Percentiles rank a stretch among this genome's conserved stretches.
Evolutionary conservation across 2,329 filamentous ascomycete species (phyloP).

Genomic region (Monilinia fructicola): DNA sequence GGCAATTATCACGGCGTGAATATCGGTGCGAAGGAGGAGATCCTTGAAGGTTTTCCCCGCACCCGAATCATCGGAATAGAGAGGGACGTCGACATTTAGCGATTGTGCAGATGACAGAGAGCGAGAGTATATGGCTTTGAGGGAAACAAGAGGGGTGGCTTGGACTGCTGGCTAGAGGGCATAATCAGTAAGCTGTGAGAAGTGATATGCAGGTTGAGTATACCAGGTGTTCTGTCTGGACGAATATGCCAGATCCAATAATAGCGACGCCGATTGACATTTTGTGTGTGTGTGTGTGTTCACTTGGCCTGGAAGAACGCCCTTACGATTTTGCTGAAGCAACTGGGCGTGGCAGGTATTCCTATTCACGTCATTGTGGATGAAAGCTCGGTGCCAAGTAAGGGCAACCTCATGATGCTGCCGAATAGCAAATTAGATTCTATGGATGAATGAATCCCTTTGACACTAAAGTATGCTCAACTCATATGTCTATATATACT

Average conservation of each 20-base stretch:
- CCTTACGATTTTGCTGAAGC: not conserved
- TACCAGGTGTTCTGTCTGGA: constrained; percentile 57
- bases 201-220: constrained; percentile 26
- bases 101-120: constrained; percentile 38
- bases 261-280: constrained; percentile 56
- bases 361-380: not conserved
- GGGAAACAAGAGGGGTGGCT: constrained; percentile 48
- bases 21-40: constrained; percentile 38
- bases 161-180: constrained; percentile 55
- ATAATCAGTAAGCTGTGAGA: constrained; percentile 1
- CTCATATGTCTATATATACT: not conserved
- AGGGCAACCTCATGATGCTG: not conserved
- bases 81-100: constrained; percentile 45
- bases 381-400: not conserved
- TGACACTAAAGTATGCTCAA: not conserved
- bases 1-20: constrained; percentile 44
- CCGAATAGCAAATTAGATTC: not conserved
- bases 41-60: constrained; percentile 46
- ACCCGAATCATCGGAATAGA: constrained; percentile 40
- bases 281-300: constrained; percentile 23
- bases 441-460: not conserved
- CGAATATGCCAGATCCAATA: constrained; percentile 63
- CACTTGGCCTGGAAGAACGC: not conserved
- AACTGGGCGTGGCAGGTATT: not conserved
- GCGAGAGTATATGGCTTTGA: constrained; percentile 50